A percentile compares a stretch with the other conserved stretches of the same genome.
phyloP scores from a whole-genome alignment of 2,329 filamentous ascomycete species.

The Conoideocrella luteorostrata region DNA sequence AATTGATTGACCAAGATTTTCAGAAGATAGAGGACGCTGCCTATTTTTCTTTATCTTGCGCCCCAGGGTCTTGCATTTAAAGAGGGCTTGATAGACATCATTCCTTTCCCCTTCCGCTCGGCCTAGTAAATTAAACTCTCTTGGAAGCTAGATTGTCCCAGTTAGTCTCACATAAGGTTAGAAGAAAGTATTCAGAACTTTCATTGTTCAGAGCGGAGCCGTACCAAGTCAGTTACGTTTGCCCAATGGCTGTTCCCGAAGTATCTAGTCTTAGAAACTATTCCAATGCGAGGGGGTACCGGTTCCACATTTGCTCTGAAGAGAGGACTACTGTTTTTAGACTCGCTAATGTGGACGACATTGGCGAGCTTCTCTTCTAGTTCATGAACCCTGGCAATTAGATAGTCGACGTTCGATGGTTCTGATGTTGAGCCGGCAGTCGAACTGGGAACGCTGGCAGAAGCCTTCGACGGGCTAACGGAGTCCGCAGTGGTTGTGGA shows the following conservation, averaged over 20 bases:
- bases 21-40: slow-evolving; percentile 25
- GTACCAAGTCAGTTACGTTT: slow-evolving; percentile 35
- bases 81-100: slow-evolving; percentile 26
- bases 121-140: slow-evolving; percentile 20
- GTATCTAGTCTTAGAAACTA: slow-evolving; percentile 37
- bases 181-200: no score
- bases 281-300: slow-evolving; percentile 21
- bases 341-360: slow-evolving; percentile 17
- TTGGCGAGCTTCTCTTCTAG: slow-evolving; percentile 37
- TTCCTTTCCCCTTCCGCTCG: slow-evolving; percentile 19
- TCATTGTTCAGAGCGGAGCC: slow-evolving; percentile 9
- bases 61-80: slow-evolving; percentile 34
- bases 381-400: slow-evolving; percentile 33
- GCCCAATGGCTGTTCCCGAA: slow-evolving; percentile 47
- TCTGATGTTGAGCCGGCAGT: slow-evolving; percentile 20
- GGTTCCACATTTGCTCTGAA: slow-evolving; percentile 4
- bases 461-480: slow-evolving; percentile 9
- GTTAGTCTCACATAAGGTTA: no score
- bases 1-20: slow-evolving; percentile 32
- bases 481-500: background rate
- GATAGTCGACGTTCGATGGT: slow-evolving; percentile 22
- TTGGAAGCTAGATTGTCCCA: slow-evolving; percentile 19
- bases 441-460: slow-evolving; percentile 19
- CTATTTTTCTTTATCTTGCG: slow-evolving; percentile 36
- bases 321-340: slow-evolving; percentile 10